Evolutionary conservation across 768 basidiomycete genomes (phyloP), one percentile per base, ranked within the genome.

Genomic region (Mycena venus): DNA sequence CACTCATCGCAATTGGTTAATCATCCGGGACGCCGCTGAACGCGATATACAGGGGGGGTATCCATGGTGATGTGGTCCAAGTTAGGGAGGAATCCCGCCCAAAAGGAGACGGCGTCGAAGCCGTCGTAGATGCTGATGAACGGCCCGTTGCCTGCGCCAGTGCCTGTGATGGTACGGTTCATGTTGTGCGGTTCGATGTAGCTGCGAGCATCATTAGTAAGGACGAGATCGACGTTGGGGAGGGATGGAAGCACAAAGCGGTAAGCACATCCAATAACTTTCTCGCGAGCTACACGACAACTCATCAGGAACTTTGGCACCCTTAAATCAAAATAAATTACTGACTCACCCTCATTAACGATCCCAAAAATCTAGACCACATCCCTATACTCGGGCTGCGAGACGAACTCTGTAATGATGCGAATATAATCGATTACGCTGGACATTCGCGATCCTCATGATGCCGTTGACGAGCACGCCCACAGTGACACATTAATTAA

Each of bases 141-240:
- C 86, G 55, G 89, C 27, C 42, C 61, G 23, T 47, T 44, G 87
- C 91, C 91, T 44, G 83, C 87, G 2, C 92, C 92, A 40, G 86
- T 78, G 34, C 92, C 92, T 9, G 91, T 92, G 75, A 92, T 89
- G 21, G 79, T 79, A 36, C 92, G 87, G 62, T 92, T 86, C 81
- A 87, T 87, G 68, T 89, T 73, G 82, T 87, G 86, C 80, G 89
- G 79, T 63, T 83, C 63, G 75, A 87, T 78, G 84, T 88, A 83
- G 83, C 89, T 85, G 62, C 40, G 36, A 5, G 36, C 4, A 9
- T 11, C 15, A 31, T 32, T 31, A 61, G 21, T 4, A 3, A 82
- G 77, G 88, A 25, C 36, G 7, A 8, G 9, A 4, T 88, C 56
- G 2, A 4, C 47, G 47, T 7, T 17, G n/a, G 44, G 3, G n/a